Evolutionary conservation across 2,329 filamentous ascomycete species (phyloP).

Genomic region (Cladosporium halotolerans): DNA sequence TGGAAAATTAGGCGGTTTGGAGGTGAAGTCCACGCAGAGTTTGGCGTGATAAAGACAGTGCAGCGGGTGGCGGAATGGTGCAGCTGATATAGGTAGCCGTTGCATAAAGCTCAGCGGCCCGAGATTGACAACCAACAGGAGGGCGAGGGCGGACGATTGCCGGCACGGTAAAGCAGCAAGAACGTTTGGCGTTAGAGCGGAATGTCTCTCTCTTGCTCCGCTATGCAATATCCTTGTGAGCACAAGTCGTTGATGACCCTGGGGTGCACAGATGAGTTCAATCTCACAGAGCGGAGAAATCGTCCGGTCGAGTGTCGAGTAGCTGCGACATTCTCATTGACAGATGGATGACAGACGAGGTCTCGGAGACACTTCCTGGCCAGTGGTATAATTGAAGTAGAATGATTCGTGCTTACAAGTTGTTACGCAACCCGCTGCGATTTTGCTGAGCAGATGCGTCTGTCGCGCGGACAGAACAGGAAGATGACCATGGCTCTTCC

Average conservation of each 20-base stretch:
- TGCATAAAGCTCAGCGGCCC: constrained; percentile 8
- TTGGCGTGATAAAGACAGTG: not conserved
- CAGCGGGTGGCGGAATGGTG: not conserved
- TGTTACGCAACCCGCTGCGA: too few species aligned
- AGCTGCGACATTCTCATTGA: too few species aligned
- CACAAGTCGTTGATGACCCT: not conserved
- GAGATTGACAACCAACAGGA: constrained; percentile 7
- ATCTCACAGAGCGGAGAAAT: not conserved
- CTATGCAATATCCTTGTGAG: not conserved
- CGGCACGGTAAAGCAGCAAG: not conserved
- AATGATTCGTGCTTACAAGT: too few species aligned
- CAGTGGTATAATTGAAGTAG: too few species aligned
- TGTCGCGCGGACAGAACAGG: too few species aligned
- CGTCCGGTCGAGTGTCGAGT: too few species aligned
- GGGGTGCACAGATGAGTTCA: not conserved
- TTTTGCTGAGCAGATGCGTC: too few species aligned
- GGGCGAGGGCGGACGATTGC: not conserved
- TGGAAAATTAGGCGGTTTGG: not conserved
- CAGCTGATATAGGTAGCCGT: constrained; percentile 7
- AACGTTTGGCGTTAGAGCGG: not conserved
- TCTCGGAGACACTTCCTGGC: too few species aligned
- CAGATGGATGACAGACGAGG: too few species aligned
- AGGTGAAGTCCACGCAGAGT: constrained; percentile 1
- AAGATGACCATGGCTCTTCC: too few species aligned
- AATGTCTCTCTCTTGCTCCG: not conserved